Percentiles rank a stretch among this genome's conserved stretches.
Evolutionary conservation across 352 stramenopile genomes (phyloP).

Genomic region (Saprolegnia diclina): DNA sequence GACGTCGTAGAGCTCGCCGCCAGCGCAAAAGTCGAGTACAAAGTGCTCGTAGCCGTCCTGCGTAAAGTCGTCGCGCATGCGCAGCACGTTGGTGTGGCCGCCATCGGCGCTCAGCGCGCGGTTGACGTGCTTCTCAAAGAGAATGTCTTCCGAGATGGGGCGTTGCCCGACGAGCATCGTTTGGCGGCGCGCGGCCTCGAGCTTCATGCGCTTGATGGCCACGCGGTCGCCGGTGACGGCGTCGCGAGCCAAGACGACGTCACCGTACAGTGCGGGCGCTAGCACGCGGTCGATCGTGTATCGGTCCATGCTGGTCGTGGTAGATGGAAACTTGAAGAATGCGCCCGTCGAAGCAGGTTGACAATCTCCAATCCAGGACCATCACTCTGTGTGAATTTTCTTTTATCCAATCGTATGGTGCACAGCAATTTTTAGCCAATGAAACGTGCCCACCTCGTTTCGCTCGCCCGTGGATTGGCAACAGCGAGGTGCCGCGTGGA

Average conservation of each 20-base stretch:
- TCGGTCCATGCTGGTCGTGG: conserved; percentile 40
- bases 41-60: conserved; percentile 80
- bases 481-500: too few relatives aligned
- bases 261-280: conserved; percentile 68
- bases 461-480: too few relatives aligned
- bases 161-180: conserved; percentile 37
- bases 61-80: conserved; percentile 69
- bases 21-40: conserved; percentile 64
- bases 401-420: conserved; percentile 6
- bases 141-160: conserved; percentile 71
- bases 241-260: conserved; percentile 73
- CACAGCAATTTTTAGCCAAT: neutral
- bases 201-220: conserved; percentile 67
- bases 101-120: conserved; percentile 56
- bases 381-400: neutral
- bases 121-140: conserved; percentile 70
- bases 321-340: conserved; percentile 15
- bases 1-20: conserved; percentile 74
- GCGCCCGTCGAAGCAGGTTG: neutral
- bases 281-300: conserved; percentile 77
- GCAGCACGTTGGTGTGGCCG: conserved; percentile 59
- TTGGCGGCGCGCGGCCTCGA: conserved; percentile 14
- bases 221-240: conserved; percentile 55
- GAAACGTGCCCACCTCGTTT: neutral
- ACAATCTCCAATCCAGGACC: neutral